These are phyloP conservation scores for Incumbomyces delicatus DNA, from an alignment of 2,329 filamentous ascomycete species.

Conservation along the genomic window DNA sequence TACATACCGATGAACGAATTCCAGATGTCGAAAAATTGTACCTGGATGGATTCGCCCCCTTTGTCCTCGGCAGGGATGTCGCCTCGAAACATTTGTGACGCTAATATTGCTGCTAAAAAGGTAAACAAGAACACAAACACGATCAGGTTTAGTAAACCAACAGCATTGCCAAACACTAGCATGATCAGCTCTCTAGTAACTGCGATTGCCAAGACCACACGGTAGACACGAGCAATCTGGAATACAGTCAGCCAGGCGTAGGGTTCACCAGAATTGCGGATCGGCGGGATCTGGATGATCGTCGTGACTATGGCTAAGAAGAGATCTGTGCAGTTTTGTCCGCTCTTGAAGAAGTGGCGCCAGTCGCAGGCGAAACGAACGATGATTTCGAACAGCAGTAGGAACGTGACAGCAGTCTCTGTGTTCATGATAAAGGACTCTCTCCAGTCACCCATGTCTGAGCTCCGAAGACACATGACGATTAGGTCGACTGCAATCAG, in stretches of 20 bases:
- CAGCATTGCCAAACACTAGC: conserved; percentile 80
- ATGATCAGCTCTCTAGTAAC: conserved; percentile 77
- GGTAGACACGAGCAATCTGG: conserved; percentile 84
- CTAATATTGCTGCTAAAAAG: conserved; percentile 87
- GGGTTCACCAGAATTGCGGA: conserved; percentile 57
- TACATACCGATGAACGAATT: conserved; percentile 98
- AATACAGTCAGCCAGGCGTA: conserved; percentile 90
- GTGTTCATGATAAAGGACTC: conserved; percentile 57
- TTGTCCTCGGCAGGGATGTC: conserved; percentile 60
- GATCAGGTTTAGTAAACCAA: conserved; percentile 88
- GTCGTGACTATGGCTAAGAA: conserved; percentile 69
- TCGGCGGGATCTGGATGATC: conserved; percentile 74
- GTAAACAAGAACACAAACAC: conserved; percentile 94
- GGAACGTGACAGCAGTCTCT: conserved; percentile 65
- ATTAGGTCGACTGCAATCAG: conserved; percentile 74
- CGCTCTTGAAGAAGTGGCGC: conserved; percentile 65
- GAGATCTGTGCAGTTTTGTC: conserved; percentile 71
- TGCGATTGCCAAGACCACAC: conserved; percentile 79
- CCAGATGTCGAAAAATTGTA: conserved; percentile 83
- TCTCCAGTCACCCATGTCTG: conserved; percentile 57
- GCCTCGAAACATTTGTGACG: conserved; percentile 82
- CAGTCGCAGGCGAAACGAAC: conserved; percentile 70
- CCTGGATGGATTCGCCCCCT: conserved; percentile 52
- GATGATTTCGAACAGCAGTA: conserved; percentile 73
- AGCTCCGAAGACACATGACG: conserved; percentile 66